phyloP scores from a whole-genome alignment of 352 stramenopile species.

The Phytopythium litorale region DNA sequence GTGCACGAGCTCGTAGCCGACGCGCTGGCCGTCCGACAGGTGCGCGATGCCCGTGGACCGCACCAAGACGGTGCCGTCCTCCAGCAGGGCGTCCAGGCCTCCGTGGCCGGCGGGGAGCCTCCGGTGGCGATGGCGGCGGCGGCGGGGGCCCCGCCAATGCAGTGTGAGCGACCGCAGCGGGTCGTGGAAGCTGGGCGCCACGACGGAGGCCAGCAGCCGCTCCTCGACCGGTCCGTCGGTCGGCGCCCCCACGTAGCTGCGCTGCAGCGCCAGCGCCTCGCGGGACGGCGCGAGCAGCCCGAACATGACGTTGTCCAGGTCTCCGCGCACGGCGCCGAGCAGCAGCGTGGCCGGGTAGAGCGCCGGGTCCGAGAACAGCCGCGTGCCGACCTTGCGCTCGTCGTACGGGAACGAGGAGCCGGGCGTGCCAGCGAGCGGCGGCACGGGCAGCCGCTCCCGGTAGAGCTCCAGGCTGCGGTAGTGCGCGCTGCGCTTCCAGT shows the following conservation, averaged over 20 bases:
- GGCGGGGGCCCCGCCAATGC: constrained; percentile 13
- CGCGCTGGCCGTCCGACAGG: constrained; percentile 18
- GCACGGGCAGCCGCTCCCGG: constrained; percentile 14
- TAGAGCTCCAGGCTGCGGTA: constrained; percentile 22
- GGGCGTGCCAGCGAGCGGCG: background rate
- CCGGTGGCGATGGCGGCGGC: background rate
- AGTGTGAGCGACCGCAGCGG: constrained; percentile 27
- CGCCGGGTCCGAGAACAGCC: constrained; percentile 18
- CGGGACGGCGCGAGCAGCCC: constrained; percentile 23
- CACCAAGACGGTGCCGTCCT: constrained; percentile 26
- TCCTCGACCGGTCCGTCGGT: constrained; percentile 22
- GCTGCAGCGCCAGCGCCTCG: constrained; percentile 21
- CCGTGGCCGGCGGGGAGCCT: background rate
- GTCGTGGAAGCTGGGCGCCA: constrained; percentile 17
- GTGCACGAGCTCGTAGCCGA: constrained; percentile 31
- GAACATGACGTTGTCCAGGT: constrained; percentile 34
- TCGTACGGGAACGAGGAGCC: constrained; percentile 8
- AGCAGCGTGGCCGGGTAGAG: constrained; percentile 23
- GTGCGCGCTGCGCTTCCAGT: constrained; percentile 24
- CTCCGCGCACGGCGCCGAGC: constrained; percentile 23
- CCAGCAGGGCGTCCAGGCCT: background rate
- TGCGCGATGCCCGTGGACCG: constrained; percentile 20
- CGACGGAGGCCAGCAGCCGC: constrained; percentile 18
- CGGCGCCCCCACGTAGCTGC: constrained; percentile 15
- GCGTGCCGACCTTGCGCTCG: constrained; percentile 24